These are phyloP conservation scores for Fraxinus quadrangulata DNA, from an alignment of 257 asterid species.

Conservation along the genomic window DNA sequence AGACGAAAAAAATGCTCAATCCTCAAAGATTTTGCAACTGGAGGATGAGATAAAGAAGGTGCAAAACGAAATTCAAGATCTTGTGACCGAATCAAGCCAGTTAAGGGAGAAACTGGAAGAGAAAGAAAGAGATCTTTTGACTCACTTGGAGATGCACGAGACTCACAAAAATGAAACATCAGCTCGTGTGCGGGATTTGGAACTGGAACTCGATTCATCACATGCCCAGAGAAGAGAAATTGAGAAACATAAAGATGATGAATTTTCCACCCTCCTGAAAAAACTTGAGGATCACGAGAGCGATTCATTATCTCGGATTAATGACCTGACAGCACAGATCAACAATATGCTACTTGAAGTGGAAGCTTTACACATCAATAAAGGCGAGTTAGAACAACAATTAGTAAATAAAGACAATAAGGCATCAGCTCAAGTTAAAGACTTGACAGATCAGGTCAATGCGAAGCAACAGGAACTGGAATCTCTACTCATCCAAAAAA, in stretches of 20 bases:
- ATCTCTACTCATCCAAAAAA: slow-evolving; percentile 29
- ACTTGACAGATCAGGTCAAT: slow-evolving; percentile 7
- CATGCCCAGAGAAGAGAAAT: neutral
- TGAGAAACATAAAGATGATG: slow-evolving; percentile 12
- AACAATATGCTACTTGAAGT: neutral
- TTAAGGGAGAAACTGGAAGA: slow-evolving; percentile 25
- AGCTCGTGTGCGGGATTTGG: slow-evolving; percentile 2
- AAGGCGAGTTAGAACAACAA: neutral
- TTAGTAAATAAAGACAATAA: slow-evolving; percentile 9
- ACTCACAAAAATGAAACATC: neutral
- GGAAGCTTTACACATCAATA: neutral
- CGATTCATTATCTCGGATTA: neutral
- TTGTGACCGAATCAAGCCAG: slow-evolving; percentile 33
- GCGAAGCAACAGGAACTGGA: slow-evolving; percentile 25
- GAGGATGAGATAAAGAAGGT: slow-evolving; percentile 32
- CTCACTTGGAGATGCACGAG: neutral
- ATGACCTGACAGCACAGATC: neutral
- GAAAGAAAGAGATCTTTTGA: slow-evolving; percentile 21
- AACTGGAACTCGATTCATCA: neutral
- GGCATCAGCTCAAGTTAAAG: slow-evolving; percentile 24
- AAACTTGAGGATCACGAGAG: slow-evolving; percentile 31
- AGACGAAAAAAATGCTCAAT: slow-evolving; percentile 37
- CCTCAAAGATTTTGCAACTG: slow-evolving; percentile 27
- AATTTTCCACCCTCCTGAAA: slow-evolving; percentile 28
- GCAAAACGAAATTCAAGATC: slow-evolving; percentile 37